These are phyloP conservation scores for Clarireedia sp. DNA, from an alignment of 2,329 filamentous ascomycete species.

Conservation along the genomic window DNA sequence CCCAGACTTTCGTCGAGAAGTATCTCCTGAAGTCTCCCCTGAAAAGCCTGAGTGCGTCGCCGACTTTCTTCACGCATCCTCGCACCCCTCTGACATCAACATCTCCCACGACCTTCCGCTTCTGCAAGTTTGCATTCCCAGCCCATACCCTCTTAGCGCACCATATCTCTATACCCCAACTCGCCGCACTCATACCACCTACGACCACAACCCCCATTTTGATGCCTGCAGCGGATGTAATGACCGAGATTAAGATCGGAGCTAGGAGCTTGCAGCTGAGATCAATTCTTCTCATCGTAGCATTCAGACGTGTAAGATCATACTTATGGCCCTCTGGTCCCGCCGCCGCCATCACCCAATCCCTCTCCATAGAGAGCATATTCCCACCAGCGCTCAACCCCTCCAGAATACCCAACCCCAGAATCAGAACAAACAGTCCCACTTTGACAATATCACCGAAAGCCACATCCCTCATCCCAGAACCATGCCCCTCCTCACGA, in stretches of 20 bases:
- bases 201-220: conserved; percentile 39
- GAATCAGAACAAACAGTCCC: conserved; percentile 30
- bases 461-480: neutral
- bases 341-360: conserved; percentile 37
- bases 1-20: conserved; percentile 32
- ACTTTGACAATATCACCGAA: conserved; percentile 22
- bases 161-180: conserved; percentile 34
- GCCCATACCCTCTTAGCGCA: conserved; percentile 36
- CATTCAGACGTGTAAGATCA: conserved; percentile 39
- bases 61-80: neutral
- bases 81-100: neutral
- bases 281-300: conserved; percentile 49
- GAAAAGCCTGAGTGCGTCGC: conserved; percentile 18
- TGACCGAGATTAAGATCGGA: conserved; percentile 42
- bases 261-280: conserved; percentile 48
- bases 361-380: conserved; percentile 39
- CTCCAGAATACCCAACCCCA: conserved; percentile 35
- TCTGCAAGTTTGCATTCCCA: conserved; percentile 23
- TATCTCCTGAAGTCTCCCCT: conserved; percentile 31
- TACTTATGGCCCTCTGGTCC: conserved; percentile 29
- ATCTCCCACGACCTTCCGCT: conserved; percentile 23
- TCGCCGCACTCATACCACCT: conserved; percentile 36
- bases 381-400: conserved; percentile 36
- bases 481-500: neutral
- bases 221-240: conserved; percentile 37